Evolutionary conservation across 495 filamentous ascomycete species (phyloP), one percentile per base, ranked within the genome.

Genomic region (Staphylotrichum tortipilum): DNA sequence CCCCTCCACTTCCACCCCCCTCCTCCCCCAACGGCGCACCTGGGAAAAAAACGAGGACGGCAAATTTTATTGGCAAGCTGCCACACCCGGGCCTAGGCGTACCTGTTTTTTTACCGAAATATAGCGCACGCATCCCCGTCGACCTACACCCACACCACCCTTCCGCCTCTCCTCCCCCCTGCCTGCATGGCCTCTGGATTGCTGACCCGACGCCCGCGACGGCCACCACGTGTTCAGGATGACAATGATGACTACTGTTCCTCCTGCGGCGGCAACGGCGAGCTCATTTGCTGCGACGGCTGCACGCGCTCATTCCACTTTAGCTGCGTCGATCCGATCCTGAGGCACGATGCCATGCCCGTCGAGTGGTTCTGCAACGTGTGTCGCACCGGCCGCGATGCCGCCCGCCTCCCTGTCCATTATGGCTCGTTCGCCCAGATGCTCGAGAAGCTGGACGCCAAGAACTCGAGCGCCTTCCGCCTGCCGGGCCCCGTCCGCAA

Each of bases 191-290:
- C 21, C 44, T 45, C 29, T 22, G 39, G 28, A 35, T 56, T 50
- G 53, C 59, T 62, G 44, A 62, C 59, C 47, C 50, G 56, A 47
- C 55, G 17, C 35, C 17, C n/a, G 10, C 26, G 10, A 28, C 26
- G 6, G 6, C 26, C 44, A 40, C 40, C 33, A 14, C 49, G 36
- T n/a, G n/a, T n/a, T n/a, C 24, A 81, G 70, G 78, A 85, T 57
- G 85, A 94, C 41, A 95, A 95, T 61, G 85, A 88, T 55, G 92
- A 98, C 56, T 80, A 83, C 57, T 98, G 92, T 68, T 76, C 78
- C 41, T 76, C 88, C 9, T 98, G 92, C 67, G 79, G 82, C 55
- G 80, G 81, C 34, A 83, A 78, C 45, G 92, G 92, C n/a, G 75
- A 83, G 44, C 72, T 98, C 22, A 70, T 97, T 49, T 95, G 91